Evolutionary conservation across 108 stramenopile genomes (phyloP).

Genomic region (Cyclotella atomus): DNA sequence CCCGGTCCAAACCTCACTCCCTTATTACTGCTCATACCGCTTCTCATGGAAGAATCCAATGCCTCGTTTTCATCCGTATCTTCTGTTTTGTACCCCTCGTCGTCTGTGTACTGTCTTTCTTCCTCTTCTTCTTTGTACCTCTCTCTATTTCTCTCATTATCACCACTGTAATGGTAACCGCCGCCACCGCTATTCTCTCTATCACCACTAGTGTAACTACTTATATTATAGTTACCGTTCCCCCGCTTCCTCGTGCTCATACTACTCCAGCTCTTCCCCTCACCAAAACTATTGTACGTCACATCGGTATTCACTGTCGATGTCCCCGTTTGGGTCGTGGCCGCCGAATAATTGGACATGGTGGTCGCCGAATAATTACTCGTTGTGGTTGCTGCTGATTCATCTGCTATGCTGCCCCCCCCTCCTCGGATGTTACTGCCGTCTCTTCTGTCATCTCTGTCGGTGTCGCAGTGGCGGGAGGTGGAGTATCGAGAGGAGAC

Average conservation of each 20-base stretch:
- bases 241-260: not conserved
- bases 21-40: not conserved
- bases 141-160: not conserved
- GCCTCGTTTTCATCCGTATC: not conserved
- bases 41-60: not conserved
- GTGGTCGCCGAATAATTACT: not conserved
- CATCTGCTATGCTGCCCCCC: not conserved
- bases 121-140: not conserved
- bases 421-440: not conserved
- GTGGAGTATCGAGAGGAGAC: not conserved
- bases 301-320: not conserved
- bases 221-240: not conserved
- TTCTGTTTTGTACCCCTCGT: slow-evolving; percentile 13
- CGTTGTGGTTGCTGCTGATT: not conserved
- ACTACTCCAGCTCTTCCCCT: not conserved
- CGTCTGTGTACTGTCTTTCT: slow-evolving; percentile 2
- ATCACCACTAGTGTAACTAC: not conserved
- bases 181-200: too few species aligned
- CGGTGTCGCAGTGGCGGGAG: not conserved
- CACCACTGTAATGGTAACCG: not conserved
- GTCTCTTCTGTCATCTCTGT: not conserved
- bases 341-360: not conserved
- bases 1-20: slow-evolving; percentile 10
- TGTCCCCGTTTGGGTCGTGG: not conserved
- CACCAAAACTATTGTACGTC: not conserved